Evolutionary conservation across 805 yeast species (phyloP).

Genomic region (Schwanniomyces vanrijiae): DNA sequence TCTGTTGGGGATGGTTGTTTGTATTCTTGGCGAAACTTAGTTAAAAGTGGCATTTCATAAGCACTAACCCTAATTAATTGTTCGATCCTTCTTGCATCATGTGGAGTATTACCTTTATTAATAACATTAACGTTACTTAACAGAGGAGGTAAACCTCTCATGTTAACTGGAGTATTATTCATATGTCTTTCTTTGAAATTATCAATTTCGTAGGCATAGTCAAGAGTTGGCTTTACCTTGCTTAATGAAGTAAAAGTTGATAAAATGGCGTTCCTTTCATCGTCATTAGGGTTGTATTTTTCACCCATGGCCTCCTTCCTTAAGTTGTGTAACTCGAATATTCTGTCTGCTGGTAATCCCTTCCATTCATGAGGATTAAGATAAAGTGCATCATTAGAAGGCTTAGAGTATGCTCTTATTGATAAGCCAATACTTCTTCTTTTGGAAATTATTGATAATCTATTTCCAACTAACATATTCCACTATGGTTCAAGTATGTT

Average conservation of each 20-base stretch:
- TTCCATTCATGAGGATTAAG: constrained; percentile 70
- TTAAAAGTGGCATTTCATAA: constrained; percentile 84
- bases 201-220: constrained; percentile 42
- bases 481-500: neutral
- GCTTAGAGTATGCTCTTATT: constrained; percentile 9
- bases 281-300: constrained; percentile 55
- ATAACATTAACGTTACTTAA: constrained; percentile 35
- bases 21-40: constrained; percentile 72
- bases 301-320: constrained; percentile 50
- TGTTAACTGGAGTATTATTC: constrained; percentile 39
- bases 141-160: constrained; percentile 39
- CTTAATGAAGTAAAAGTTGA: constrained; percentile 35
- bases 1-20: constrained; percentile 42
- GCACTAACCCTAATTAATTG: constrained; percentile 82
- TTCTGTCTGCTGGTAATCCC: constrained; percentile 62
- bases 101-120: constrained; percentile 36
- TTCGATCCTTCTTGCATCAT: constrained; percentile 67
- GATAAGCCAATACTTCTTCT: neutral
- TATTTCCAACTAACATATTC: neutral
- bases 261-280: constrained; percentile 51
- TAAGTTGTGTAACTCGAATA: constrained; percentile 59
- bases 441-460: neutral
- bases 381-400: constrained; percentile 33
- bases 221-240: constrained; percentile 31
- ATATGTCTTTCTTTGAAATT: constrained; percentile 41